Percentiles rank a stretch among this genome's conserved stretches.
Conservation (phyloP, 306 rosid species). For the Quercus alba region DNA sequence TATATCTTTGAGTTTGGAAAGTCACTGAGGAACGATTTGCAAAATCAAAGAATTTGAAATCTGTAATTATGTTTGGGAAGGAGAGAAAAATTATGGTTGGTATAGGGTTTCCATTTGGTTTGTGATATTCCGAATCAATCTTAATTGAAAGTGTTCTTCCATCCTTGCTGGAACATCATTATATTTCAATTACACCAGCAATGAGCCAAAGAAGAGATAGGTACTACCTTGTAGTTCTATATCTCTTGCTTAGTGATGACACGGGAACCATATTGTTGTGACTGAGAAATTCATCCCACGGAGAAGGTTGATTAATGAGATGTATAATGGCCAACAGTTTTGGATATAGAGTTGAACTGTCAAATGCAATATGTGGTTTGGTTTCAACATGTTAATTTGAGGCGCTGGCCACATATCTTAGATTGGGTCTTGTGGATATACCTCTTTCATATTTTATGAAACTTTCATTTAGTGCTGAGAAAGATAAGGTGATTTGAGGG, state of each 20-base stretch:
- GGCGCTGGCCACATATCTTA: background rate
- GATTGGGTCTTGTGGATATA: background rate
- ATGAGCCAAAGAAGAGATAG: constrained; percentile 95
- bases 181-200: constrained; percentile 80
- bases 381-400: background rate
- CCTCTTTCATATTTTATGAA: background rate
- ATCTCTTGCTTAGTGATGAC: background rate
- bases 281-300: background rate
- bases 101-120: constrained; percentile 16
- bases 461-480: too few relatives aligned
- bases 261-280: background rate
- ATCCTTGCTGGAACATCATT: constrained; percentile 49
- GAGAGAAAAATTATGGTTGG: constrained; percentile 11
- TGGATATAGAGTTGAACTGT: background rate
- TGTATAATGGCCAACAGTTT: background rate
- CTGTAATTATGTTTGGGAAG: background rate
- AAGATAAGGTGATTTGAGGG: too few relatives aligned
- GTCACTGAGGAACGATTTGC: too few relatives aligned
- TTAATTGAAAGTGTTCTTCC: constrained; percentile 42
- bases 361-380: background rate
- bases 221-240: constrained; percentile 30
- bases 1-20: too few relatives aligned
- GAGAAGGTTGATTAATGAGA: background rate
- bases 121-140: too few relatives aligned
- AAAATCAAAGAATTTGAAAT: background rate